phyloP scores from a whole-genome alignment of 1,139 yeast species.

The Spathaspora sp. region DNA sequence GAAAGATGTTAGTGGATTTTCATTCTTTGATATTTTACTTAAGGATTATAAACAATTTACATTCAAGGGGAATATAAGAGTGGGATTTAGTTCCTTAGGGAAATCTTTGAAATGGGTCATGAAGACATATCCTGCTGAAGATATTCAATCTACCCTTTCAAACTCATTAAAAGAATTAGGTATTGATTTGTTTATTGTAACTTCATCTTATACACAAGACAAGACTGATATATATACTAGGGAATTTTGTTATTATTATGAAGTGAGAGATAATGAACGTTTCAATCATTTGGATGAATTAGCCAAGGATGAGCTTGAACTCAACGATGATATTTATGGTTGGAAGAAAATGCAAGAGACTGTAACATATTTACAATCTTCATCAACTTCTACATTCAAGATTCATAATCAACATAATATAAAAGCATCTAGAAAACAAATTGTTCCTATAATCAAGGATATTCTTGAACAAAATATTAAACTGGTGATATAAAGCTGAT shows the following conservation, averaged over 20 bases:
- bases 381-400: conserved; percentile 17
- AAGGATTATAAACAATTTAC: conserved; percentile 84
- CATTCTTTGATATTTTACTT: conserved; percentile 58
- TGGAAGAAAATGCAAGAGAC: conserved; percentile 13
- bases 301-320: conserved; percentile 29
- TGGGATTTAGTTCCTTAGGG: conserved; percentile 80
- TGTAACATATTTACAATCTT: conserved; percentile 11
- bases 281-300: conserved; percentile 26
- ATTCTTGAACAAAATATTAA: conserved; percentile 25
- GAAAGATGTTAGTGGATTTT: conserved; percentile 60
- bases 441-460: conserved; percentile 62
- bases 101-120: conserved; percentile 62
- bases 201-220: conserved; percentile 57
- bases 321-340: conserved; percentile 22
- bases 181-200: conserved; percentile 57
- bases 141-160: conserved; percentile 38
- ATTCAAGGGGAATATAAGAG: conserved; percentile 26
- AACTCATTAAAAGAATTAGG: conserved; percentile 34
- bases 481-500: conserved; percentile 11
- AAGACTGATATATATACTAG: conserved; percentile 49
- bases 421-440: conserved; percentile 77
- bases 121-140: conserved; percentile 26
- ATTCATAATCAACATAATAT: conserved; percentile 54
- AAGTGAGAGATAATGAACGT: conserved; percentile 10
- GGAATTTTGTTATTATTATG: conserved; percentile 50